phyloP scores from a whole-genome alignment of 2,329 filamentous ascomycete species.

The Zasmidium angulare region DNA sequence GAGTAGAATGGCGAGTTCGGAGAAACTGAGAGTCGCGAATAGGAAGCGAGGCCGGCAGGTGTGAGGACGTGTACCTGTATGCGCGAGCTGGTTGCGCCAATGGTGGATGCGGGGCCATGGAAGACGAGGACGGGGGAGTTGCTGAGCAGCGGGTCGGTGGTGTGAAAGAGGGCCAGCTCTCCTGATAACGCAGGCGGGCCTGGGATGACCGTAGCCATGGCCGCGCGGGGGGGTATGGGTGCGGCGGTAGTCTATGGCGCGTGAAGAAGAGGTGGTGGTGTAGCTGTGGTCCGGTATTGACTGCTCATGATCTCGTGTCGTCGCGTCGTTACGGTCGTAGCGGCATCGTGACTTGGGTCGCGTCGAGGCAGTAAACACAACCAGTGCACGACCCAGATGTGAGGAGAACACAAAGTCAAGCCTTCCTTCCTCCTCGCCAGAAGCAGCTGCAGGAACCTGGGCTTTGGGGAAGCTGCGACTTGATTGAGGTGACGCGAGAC shows the following conservation, averaged over 20 bases:
- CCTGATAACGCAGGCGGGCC: slow-evolving; percentile 74
- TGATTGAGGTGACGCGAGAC: not conserved
- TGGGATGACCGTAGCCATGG: slow-evolving; percentile 80
- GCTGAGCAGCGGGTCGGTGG: slow-evolving; percentile 78
- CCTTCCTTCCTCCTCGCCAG: not conserved
- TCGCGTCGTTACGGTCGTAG: slow-evolving; percentile 10
- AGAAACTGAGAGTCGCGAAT: slow-evolving; percentile 86
- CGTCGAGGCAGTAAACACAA: slow-evolving; percentile 2
- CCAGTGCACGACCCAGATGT: not conserved
- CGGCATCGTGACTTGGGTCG: not conserved
- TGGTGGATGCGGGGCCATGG: slow-evolving; percentile 73
- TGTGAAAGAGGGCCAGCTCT: slow-evolving; percentile 85
- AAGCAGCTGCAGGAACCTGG: not conserved
- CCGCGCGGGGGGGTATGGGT: not conserved
- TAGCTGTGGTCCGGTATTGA: slow-evolving; percentile 1
- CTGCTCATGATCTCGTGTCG: slow-evolving; percentile 12
- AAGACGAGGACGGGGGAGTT: slow-evolving; percentile 84
- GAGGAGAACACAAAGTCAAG: not conserved
- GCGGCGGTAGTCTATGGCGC: slow-evolving; percentile 4
- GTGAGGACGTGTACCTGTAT: slow-evolving; percentile 93
- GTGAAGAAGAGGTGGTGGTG: not conserved
- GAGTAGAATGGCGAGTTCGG: slow-evolving; percentile 89
- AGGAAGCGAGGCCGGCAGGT: slow-evolving; percentile 84
- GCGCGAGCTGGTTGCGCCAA: slow-evolving; percentile 87
- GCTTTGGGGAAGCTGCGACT: not conserved